Evolutionary conservation across 2,329 filamentous ascomycete genomes (phyloP), one percentile per base, ranked within the genome.

Genomic region (Paracoccidioides brasiliensis): DNA sequence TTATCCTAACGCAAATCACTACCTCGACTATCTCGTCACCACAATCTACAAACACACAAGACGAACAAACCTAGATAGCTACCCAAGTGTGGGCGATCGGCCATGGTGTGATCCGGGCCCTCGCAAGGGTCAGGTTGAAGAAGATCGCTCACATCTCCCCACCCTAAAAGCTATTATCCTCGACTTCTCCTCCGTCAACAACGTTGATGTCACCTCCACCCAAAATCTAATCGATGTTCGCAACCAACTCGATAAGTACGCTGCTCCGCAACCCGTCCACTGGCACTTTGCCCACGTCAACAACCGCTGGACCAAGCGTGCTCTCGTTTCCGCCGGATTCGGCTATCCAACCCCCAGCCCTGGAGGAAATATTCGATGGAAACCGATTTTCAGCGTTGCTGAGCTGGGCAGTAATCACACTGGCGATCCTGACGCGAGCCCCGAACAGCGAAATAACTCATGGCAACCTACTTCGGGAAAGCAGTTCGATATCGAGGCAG

Each of bases 231-330:
- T 97, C 64, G 93, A 97, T 64, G 86, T 96, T 0, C 88, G 91
- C 64, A 95, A 95, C 69, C 90, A 96, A 67, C 82, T 97, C 32
- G 91, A 96, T 69, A 79, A 83, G 22, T 95, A 95, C 67, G 81
- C 89, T 0, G 71, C 85, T 0, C 91, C 91, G 0, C 83, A 90
- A 22, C 77, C 79, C 2, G 90, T 97, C 4, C 89, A 96, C 68
- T 97, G 91, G 90, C 93, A 97, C 71, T 85, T 97, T 60, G 88
- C 90, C n/a, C 86, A 84, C 71, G 86, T 97, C 74, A 90, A 85
- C 73, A 96, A 93, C 75, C 81, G 88, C 56, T 96, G 91, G 91
- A 91, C 90, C 30, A 95, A 95, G 75, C 86, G 90, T 37, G 90
- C 88, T 4, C 82, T 97, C 45, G 85, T 85, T 3, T 82, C 87